Evolutionary conservation across 768 basidiomycete species (phyloP).

Genomic region (Sporobolomyces phaffii): DNA sequence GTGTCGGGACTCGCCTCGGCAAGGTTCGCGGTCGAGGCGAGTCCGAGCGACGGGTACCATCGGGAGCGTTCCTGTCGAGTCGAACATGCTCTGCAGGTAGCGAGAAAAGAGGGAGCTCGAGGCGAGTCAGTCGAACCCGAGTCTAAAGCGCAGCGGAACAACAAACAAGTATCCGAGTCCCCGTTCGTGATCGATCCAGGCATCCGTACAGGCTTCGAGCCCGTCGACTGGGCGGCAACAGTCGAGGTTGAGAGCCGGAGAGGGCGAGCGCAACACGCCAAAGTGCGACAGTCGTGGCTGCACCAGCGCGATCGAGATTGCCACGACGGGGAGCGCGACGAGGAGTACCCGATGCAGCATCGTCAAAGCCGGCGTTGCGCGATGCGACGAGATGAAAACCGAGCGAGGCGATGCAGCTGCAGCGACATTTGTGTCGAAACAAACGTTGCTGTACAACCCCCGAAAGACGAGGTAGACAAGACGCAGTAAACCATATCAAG

Average conservation of each 20-base stretch:
- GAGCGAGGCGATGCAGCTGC: neutral
- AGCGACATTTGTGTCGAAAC: neutral
- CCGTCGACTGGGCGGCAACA: neutral
- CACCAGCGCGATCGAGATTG: neutral
- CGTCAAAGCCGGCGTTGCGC: neutral
- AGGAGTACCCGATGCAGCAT: neutral
- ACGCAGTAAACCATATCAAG: neutral
- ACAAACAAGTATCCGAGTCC: constrained; percentile 12
- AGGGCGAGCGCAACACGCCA: neutral
- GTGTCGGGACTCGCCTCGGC: neutral
- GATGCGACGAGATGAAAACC: neutral
- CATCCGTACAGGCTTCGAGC: constrained; percentile 24
- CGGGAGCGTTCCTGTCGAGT: neutral
- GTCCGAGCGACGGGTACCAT: neutral
- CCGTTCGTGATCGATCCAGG: constrained; percentile 14
- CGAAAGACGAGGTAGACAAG: too few relatives aligned
- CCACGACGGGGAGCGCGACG: neutral
- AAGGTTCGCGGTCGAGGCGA: neutral
- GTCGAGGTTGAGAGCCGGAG: neutral
- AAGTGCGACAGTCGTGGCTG: neutral
- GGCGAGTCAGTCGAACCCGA: neutral
- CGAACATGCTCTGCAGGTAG: constrained; percentile 8
- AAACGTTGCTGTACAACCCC: too few relatives aligned
- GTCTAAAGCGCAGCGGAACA: too few relatives aligned
- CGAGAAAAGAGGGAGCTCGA: neutral